Evolutionary conservation across 805 yeast genomes (phyloP), one percentile per base, ranked within the genome.

Genomic region (Ascoidea asiatica): DNA sequence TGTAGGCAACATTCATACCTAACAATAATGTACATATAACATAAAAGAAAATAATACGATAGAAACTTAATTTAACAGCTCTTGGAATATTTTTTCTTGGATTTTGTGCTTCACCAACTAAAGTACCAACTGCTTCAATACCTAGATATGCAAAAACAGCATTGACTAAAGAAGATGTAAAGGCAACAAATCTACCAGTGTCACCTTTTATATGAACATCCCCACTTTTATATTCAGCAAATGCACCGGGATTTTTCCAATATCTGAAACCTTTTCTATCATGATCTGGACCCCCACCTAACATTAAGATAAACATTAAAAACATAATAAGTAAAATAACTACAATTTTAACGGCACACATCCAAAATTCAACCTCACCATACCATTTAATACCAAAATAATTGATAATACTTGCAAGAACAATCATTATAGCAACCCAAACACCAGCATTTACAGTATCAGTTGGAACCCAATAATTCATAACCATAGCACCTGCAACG

Each of bases 271-370:
- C 90, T 29, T 74, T 62, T 60, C 90, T 70, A 52, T 81, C 87
- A 53, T 79, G 80, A 39, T 69, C 68, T 50, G 90, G 89, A 22
- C 79, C 84, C 44, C 92, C 95, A 47, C 95, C 95, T 45, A 79
- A 65, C 63, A 81, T 79, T 48, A 84, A 72, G 46, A 79, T 63
- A 50, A 81, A 69, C 44, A 81, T 64, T 43, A 81, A 59, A 15
- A 84, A 48, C 46, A 84, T 81, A 41, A 83, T 65, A n/a, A 81
- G 88, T 38, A 77, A 50, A 64, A 79, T 74, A 5, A 83, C 76
- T 37, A 77, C 39, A 29, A 83, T 78, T 62, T 83, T 83, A 53
- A 81, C 62, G 21, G 74, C 58, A 2, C 84, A 76, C 45, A 81
- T 64, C 78, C 81, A 68, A 53, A 70, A 78, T 58, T 63, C 67